Percentiles rank a stretch among this genome's conserved stretches.
phyloP scores from a whole-genome alignment of 495 filamentous ascomycete species.

The Penicillium tannophilum region DNA sequence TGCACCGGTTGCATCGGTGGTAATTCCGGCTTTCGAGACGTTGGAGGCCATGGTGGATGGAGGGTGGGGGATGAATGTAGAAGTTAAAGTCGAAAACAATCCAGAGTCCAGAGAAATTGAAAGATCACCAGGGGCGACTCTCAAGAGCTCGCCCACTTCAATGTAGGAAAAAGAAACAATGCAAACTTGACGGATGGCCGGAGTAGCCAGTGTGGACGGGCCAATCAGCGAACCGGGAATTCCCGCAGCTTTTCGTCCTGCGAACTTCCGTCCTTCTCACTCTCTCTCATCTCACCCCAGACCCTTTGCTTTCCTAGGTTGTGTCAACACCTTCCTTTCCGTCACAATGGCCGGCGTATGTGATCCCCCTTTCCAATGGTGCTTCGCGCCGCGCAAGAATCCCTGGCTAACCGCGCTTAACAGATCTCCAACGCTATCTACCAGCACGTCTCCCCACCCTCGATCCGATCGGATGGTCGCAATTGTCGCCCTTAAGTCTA shows the following conservation, averaged over 20 bases:
- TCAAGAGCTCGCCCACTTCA: conserved; percentile 4
- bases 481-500: conserved; percentile 22
- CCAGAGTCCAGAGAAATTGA: not conserved
- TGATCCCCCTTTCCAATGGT: conserved; percentile 9
- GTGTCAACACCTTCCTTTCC: conserved; percentile 22
- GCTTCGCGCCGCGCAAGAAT: not conserved
- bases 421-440: conserved; percentile 68
- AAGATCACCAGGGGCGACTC: conserved; percentile 2
- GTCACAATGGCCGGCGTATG: conserved; percentile 58
- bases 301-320: conserved; percentile 13
- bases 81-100: not conserved
- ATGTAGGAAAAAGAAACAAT: conserved; percentile 2
- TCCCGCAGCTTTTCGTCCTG: conserved; percentile 46
- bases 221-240: conserved; percentile 52
- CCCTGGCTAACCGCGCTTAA: conserved; percentile 36
- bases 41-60: conserved; percentile 30
- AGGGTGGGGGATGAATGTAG: not conserved
- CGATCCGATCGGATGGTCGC: conserved; percentile 14
- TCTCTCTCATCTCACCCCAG: conserved; percentile 15
- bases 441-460: conserved; percentile 67
- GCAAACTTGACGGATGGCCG: conserved; percentile 26
- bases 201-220: conserved; percentile 20
- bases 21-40: conserved; percentile 67
- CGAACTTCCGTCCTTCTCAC: conserved; percentile 30
- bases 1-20: conserved; percentile 72